Percentiles rank a stretch among this genome's conserved stretches.
Conservation (phyloP, 192 early-diverging fungal genomes). For the Coemansia sp. region DNA sequence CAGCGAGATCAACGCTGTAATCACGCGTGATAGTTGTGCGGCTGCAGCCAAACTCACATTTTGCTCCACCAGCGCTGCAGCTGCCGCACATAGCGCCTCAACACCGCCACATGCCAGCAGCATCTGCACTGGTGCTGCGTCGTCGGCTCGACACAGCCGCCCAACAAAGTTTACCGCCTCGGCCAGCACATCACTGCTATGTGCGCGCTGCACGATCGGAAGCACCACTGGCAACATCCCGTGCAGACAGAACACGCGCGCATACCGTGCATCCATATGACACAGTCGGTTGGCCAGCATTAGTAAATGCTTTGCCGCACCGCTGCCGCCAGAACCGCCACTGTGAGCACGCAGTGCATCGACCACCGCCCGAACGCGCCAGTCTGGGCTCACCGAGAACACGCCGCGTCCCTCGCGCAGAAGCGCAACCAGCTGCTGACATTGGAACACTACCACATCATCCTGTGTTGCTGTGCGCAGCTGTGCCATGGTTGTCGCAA, state of each 20-base stretch:
- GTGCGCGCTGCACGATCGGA: slow-evolving; percentile 17
- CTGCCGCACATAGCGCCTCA: slow-evolving; percentile 34
- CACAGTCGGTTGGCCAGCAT: slow-evolving; percentile 47
- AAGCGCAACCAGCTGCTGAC: slow-evolving; percentile 42
- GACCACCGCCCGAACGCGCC: slow-evolving; percentile 47
- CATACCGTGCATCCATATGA: slow-evolving; percentile 40
- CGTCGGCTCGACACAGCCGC: slow-evolving; percentile 39
- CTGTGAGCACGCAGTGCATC: slow-evolving; percentile 45
- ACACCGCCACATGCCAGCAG: slow-evolving; percentile 50
- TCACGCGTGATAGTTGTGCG: slow-evolving; percentile 37
- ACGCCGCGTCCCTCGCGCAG: slow-evolving; percentile 52
- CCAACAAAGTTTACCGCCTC: slow-evolving; percentile 43
- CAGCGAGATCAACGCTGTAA: slow-evolving; percentile 39
- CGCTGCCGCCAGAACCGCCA: slow-evolving; percentile 18
- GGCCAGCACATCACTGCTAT: slow-evolving; percentile 27
- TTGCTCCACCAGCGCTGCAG: slow-evolving; percentile 22
- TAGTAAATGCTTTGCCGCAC: slow-evolving; percentile 29
- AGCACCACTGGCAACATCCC: slow-evolving; percentile 46
- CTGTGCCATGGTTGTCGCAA: slow-evolving; percentile 33
- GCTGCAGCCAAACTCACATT: slow-evolving; percentile 27
- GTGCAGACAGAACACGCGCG: slow-evolving; percentile 46
- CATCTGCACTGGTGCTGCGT: slow-evolving; percentile 44
- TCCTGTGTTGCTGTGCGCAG: slow-evolving; percentile 36
- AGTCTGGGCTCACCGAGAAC: slow-evolving; percentile 47
- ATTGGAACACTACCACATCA: slow-evolving; percentile 34